Base-by-base conservation (phyloP, 768 basidiomycete species). In the Fomitopsis serialis region DNA sequence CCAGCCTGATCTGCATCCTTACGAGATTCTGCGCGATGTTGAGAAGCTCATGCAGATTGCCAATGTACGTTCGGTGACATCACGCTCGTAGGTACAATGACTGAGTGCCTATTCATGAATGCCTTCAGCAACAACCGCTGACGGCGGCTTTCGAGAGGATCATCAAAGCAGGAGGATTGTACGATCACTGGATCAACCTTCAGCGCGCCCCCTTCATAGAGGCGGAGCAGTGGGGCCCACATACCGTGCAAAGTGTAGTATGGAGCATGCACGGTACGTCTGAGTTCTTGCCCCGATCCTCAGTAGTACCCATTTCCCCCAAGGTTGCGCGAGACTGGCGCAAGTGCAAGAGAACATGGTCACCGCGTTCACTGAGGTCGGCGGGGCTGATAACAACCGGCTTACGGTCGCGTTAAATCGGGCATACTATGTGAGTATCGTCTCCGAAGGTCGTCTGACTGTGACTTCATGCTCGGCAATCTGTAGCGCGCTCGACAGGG, bases 1-100 rank as follows among this genome's bases (percentile, higher is more conserved):
- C 11, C 88, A 92, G 61, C 79, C 85, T 3, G 80, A 87, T 60
- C 72, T 89, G 35, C 84, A 90, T 58, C 87, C 89, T 13, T 72
- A 83, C 3, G 90, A 92, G 65, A 74, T 91, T 36, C 74, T 92
- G 40, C 85, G 78, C 61, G 91, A 92, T 63, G 81, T 87, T 12
- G 77, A 78, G 63, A 92, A 92, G 65, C 75, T 92, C n/a, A 68
- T 90, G 50, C 78, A 82, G 40, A 79, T 85, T 10, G 70, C 77
- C 62, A 79, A 81, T 64, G 88, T 87, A 63, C 22, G 74, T 53
- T 47, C 21, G 32, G 47, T 45, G 49, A 36, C 19, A 11, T 19
- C 11, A 22, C 29, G 29, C 24, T 13, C n/a, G 29, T 48, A 35
- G 34, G 9, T 15, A 35, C 9, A 35, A 35, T 40, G 37, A 19